Evolutionary conservation across 257 asterid genomes (phyloP).

Genomic region (Eustoma russellianum): DNA sequence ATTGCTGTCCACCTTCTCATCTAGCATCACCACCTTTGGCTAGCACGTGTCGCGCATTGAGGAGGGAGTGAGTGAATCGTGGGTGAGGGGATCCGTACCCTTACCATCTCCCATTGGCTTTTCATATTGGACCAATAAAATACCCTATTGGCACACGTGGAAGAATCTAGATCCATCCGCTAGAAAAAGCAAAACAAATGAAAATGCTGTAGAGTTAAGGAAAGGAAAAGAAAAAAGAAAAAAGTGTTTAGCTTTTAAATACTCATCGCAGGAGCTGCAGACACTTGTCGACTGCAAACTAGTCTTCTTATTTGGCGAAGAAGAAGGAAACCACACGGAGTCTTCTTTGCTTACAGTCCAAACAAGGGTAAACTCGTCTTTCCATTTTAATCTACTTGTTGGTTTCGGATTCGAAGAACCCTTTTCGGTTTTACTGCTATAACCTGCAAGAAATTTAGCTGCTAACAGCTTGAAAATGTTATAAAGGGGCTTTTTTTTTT

Average conservation of each 20-base stretch:
- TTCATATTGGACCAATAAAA: conserved; percentile 6
- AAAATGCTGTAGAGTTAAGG: conserved; percentile 2
- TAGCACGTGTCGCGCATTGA: too few species aligned
- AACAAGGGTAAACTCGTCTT: conserved; percentile 32
- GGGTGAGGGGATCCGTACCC: too few species aligned
- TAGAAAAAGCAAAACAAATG: conserved; percentile 8
- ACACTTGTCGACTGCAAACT: conserved; percentile 80
- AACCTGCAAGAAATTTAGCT: conserved; percentile 1
- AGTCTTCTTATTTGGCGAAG: conserved; percentile 40
- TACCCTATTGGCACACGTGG: conserved; percentile 47
- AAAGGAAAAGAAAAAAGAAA: too few species aligned
- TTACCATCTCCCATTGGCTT: conserved; percentile 47
- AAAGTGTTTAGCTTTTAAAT: conserved; percentile 16
- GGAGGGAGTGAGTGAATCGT: too few species aligned
- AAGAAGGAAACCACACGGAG: conserved; percentile 74
- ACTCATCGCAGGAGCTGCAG: conserved; percentile 37
- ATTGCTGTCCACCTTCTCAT: too few species aligned
- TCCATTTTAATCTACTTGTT: background rate
- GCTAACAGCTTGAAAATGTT: background rate
- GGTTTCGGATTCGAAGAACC: background rate
- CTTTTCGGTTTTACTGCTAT: conserved; percentile 4
- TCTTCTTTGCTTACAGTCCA: background rate
- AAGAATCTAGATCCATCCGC: conserved; percentile 13
- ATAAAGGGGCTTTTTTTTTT: too few species aligned
- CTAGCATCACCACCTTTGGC: too few species aligned